Evolutionary conservation across 2,329 filamentous ascomycete species (phyloP), one percentile per base, ranked within the genome.

Genomic region (Aspergillus costaricaensis): DNA sequence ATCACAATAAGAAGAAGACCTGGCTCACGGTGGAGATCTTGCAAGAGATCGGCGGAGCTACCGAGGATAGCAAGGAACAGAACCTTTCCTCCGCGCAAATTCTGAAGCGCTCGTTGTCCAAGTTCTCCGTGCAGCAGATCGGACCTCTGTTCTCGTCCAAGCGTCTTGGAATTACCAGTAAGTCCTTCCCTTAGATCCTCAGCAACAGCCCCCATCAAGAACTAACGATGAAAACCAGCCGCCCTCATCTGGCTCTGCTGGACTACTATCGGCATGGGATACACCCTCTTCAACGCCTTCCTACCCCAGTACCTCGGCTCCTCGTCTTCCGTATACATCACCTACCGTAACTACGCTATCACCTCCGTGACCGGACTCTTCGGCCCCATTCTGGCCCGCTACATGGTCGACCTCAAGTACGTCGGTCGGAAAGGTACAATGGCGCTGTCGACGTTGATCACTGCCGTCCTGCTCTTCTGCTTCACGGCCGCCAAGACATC

Each of bases 211-310:
- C 30, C 30, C 4, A 5, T 14, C 30, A 30, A 30, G 27, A 7
- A 15, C 8, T 50, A 25, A 14, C 43, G 52, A 55, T 55, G 47
- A 2, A 48, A 57, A 10, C 62, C 62, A 70, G 66, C 83, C 19
- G 64, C 73, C n/a, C 73, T 85, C 1, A 74, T 94, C 52, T 92
- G 90, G 89, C 90, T 92, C 75, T 87, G 86, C 72, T 96, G 91
- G 91, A 83, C 88, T 0, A 88, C 86, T 12, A 93, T 96, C 66
- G 91, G 91, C 55, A 90, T 96, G 86, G 91, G 88, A 1, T 96
- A 94, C 69, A 91, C 91, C 0, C 84, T 96, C 5, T 96, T 94
- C 83, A 95, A 94, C 76, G 89, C 91, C 53, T 96, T 96, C 77
- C 81, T 96, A 19, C 92, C 92, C 0, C 90, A 95, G 67, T 95